Evolutionary conservation across 192 early-diverging fungal genomes (phyloP).

Genomic region (Coemansia sp.): DNA sequence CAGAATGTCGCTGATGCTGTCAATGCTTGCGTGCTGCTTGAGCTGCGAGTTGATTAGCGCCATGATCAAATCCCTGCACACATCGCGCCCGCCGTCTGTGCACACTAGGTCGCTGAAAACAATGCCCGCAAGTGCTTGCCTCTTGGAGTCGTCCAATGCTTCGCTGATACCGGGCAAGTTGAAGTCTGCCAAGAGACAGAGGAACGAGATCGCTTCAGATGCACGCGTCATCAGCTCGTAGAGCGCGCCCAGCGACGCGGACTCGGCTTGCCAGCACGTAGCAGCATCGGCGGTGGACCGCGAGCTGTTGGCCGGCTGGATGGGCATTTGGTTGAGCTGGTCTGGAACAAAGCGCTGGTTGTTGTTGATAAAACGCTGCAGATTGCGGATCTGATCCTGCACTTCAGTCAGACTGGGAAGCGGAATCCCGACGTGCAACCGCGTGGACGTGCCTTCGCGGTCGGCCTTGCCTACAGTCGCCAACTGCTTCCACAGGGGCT

Average conservation of each 20-base stretch:
- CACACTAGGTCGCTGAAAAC: constrained; percentile 62
- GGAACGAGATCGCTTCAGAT: constrained; percentile 68
- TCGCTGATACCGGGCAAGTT: constrained; percentile 58
- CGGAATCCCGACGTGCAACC: constrained; percentile 44
- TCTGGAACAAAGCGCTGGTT: constrained; percentile 56
- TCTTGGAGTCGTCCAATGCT: constrained; percentile 50
- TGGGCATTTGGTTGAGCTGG: constrained; percentile 55
- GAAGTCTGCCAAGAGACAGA: constrained; percentile 64
- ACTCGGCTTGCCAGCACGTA: constrained; percentile 61
- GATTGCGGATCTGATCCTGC: constrained; percentile 44
- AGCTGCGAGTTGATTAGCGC: constrained; percentile 65
- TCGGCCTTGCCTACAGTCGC: constrained; percentile 12
- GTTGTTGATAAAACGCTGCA: constrained; percentile 53
- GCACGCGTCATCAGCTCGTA: constrained; percentile 58
- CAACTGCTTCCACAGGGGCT: constrained; percentile 69
- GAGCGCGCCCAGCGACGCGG: constrained; percentile 60
- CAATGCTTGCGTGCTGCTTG: constrained; percentile 53
- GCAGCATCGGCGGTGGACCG: constrained; percentile 32
- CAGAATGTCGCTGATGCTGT: constrained; percentile 63
- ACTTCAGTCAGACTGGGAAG: constrained; percentile 36
- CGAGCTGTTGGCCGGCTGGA: constrained; percentile 39
- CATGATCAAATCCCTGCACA: constrained; percentile 63
- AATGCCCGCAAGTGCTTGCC: constrained; percentile 50
- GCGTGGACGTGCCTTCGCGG: constrained; percentile 11
- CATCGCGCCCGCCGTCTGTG: constrained; percentile 54